These are phyloP conservation scores for Osmanthus fragrans DNA, from an alignment of 257 asterid species.

Conservation along the genomic window DNA sequence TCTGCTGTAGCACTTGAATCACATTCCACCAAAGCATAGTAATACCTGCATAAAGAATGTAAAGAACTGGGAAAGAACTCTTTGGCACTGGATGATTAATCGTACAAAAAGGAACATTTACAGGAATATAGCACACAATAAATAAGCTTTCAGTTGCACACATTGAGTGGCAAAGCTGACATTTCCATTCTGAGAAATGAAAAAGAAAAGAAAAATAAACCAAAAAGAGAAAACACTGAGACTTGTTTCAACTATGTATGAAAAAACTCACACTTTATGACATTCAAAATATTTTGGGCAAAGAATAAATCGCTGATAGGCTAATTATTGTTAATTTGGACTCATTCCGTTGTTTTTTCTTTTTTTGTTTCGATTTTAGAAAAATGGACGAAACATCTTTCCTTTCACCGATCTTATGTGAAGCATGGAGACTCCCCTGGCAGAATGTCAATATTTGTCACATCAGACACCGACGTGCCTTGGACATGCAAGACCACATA, in stretches of 20 bases:
- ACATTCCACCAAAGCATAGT: slow-evolving; percentile 84
- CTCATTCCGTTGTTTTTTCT: too few relatives aligned
- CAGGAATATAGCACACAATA: neutral
- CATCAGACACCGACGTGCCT: too few relatives aligned
- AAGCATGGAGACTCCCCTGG: too few relatives aligned
- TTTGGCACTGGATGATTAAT: neutral
- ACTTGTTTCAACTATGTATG: neutral
- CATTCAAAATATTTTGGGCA: neutral
- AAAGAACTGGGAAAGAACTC: neutral
- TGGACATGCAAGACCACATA: too few relatives aligned
- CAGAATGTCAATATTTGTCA: too few relatives aligned
- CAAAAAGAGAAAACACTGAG: neutral
- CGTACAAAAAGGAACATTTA: neutral
- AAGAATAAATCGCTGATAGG: neutral
- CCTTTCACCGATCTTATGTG: too few relatives aligned
- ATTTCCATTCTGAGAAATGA: neutral
- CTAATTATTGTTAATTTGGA: neutral
- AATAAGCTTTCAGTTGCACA: neutral
- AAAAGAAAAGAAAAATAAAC: neutral
- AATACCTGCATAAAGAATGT: slow-evolving; percentile 54
- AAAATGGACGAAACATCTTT: too few relatives aligned
- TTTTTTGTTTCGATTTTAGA: too few relatives aligned
- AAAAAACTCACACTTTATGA: neutral
- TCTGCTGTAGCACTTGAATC: slow-evolving; percentile 94
- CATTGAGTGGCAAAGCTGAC: neutral